Evolutionary conservation across 192 early-diverging fungal genomes (phyloP).

Genomic region (Dissophora globulifera): DNA sequence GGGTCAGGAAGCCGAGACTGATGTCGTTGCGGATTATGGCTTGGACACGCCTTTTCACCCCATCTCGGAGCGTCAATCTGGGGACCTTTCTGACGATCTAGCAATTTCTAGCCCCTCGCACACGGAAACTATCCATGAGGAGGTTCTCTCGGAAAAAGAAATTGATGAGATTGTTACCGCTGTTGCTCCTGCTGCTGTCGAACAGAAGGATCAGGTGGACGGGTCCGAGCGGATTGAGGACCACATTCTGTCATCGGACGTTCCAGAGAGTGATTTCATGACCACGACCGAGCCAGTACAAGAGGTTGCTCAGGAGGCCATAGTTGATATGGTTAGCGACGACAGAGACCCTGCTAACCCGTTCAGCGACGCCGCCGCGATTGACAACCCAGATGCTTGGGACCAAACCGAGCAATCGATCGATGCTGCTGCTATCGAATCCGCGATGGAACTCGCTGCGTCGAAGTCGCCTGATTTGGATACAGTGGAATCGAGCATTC

Average conservation of each 20-base stretch:
- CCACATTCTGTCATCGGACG: not conserved
- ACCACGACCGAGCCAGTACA: not conserved
- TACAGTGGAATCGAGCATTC: too few species aligned
- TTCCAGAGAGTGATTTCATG: not conserved
- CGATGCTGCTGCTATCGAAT: not conserved
- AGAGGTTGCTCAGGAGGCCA: not conserved
- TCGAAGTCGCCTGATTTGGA: too few species aligned
- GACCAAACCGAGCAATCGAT: not conserved
- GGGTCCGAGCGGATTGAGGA: too few species aligned
- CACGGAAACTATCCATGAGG: too few species aligned
- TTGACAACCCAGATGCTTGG: slow-evolving; percentile 21
- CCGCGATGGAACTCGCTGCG: too few species aligned
- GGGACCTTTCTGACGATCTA: too few species aligned
- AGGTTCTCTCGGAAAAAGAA: not conserved
- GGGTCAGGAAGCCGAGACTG: too few species aligned
- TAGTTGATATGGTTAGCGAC: not conserved
- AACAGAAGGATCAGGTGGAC: too few species aligned
- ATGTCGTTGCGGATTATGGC: too few species aligned
- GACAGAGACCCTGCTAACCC: slow-evolving; percentile 33
- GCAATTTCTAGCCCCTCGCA: too few species aligned
- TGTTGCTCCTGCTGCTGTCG: not conserved
- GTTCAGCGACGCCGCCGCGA: slow-evolving; percentile 39
- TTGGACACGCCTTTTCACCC: too few species aligned
- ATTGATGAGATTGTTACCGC: not conserved
- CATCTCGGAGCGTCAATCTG: too few species aligned